Evolutionary conservation across 2,329 filamentous ascomycete species (phyloP), one percentile per base, ranked within the genome.

Genomic region (Fusarium buharicum): DNA sequence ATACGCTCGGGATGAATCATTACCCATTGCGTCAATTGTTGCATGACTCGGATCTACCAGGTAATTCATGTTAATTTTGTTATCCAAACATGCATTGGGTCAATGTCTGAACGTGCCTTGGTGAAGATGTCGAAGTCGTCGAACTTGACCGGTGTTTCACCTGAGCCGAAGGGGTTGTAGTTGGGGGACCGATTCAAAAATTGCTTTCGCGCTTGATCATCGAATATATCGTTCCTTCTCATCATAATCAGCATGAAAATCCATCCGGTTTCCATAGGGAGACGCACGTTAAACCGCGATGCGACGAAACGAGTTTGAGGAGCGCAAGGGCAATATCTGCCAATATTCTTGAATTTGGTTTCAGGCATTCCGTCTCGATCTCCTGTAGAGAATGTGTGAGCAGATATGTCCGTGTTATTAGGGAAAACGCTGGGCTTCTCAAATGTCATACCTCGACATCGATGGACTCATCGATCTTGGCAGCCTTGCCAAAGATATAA

Each of bases 221-320:
- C 93, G 69, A 98, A 96, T 44, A 95, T 89, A 4, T 96, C 93
- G 48, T 83, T 86, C 2, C 93, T 97, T 56, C 28, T 22, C 63
- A 30, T 52, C 16, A 31, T 55, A 18, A 63, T 64, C 37, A 68
- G 55, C 40, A 44, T 33, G 18, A 17, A 24, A 28, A 22, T 13
- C 10, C 34, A 30, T 20, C 4, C 33, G 40, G 46, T 47, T 43
- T 12, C 12, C 16, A 40, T 34, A 20, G 20, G 44, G 30, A 37
- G 60, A 83, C 91, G 67, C 85, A 97, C 93, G 90, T 96, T 43
- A 98, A 81, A 63, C 93, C 93, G 64, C 93, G 90, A 79, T 97
- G 93, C 58, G 93, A 97, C 28, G 95, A 97, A 45, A 97, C 89
- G 73, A 90, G 93, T 83, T 97, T 97, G 57, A 98, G 86, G 17